These are phyloP conservation scores for Trichoderma sp. DNA, from an alignment of 2,329 filamentous ascomycete species.

Conservation along the genomic window DNA sequence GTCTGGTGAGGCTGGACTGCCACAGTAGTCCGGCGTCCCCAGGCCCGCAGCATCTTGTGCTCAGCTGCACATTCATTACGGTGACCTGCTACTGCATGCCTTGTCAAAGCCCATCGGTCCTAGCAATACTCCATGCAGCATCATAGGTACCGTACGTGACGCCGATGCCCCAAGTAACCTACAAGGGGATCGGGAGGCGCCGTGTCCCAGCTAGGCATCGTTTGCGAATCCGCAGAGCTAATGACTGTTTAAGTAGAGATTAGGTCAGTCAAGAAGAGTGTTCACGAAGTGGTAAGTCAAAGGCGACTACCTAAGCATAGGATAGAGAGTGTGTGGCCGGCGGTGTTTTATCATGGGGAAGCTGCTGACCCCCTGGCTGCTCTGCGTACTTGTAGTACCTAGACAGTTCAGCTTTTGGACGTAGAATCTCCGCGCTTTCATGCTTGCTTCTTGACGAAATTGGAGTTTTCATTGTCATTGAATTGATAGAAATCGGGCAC, in stretches of 20 bases:
- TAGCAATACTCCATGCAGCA: neutral
- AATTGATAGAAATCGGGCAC: neutral
- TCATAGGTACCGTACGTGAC: neutral
- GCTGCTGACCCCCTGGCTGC: neutral
- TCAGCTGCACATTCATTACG: neutral
- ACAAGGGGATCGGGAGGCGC: constrained; percentile 2
- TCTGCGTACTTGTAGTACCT: neutral
- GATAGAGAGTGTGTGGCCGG: neutral
- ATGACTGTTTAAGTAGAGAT: neutral
- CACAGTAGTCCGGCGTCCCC: neutral
- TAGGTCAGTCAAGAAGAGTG: neutral
- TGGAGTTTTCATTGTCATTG: neutral
- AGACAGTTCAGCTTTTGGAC: neutral
- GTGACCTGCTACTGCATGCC: neutral
- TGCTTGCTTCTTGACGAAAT: neutral
- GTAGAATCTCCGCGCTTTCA: neutral
- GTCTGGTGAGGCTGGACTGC: neutral
- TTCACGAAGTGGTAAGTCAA: neutral
- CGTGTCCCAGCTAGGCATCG: neutral
- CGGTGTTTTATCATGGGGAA: neutral
- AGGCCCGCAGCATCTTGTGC: neutral
- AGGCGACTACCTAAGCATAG: neutral
- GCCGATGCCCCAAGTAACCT: neutral
- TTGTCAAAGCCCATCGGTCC: neutral
- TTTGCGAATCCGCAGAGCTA: neutral